Percentiles rank a stretch among this genome's conserved stretches.
These are phyloP conservation scores for Lentithecium fluviatile DNA, from an alignment of 495 filamentous ascomycete species.

Conservation along the genomic window DNA sequence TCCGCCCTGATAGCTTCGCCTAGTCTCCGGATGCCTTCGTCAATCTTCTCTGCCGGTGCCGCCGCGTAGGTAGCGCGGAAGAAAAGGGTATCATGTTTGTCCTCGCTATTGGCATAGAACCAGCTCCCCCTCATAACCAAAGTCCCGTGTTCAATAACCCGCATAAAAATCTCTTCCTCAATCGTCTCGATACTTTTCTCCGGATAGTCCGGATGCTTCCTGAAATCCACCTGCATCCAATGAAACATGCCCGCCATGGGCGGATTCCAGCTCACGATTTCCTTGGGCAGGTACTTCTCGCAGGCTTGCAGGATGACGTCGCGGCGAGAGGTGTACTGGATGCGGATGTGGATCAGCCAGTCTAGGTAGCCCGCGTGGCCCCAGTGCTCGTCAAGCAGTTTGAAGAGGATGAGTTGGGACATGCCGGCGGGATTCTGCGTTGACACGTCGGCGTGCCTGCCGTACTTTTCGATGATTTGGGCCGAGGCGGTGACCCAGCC, in stretches of 20 bases:
- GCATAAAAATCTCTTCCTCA: conserved; percentile 81
- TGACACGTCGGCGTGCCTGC: conserved; percentile 72
- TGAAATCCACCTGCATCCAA: conserved; percentile 79
- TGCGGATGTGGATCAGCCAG: conserved; percentile 83
- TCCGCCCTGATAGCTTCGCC: conserved; percentile 64
- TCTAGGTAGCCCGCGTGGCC: conserved; percentile 87
- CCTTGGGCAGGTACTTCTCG: conserved; percentile 71
- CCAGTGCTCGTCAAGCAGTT: conserved; percentile 90
- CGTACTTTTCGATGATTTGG: conserved; percentile 77
- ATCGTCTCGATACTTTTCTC: conserved; percentile 62
- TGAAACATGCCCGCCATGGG: conserved; percentile 97
- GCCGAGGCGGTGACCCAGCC: conserved; percentile 74
- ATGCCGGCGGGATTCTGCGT: conserved; percentile 82
- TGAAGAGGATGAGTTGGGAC: conserved; percentile 78
- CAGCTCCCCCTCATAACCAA: conserved; percentile 80
- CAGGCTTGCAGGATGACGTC: conserved; percentile 79
- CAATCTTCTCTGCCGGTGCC: conserved; percentile 70
- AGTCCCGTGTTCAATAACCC: conserved; percentile 66
- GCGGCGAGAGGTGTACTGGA: conserved; percentile 76
- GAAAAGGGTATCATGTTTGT: conserved; percentile 61
- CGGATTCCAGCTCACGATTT: conserved; percentile 77
- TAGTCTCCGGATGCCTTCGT: conserved; percentile 74
- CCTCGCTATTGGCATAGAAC: conserved; percentile 69
- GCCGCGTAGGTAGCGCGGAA: conserved; percentile 89
- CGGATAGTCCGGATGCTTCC: conserved; percentile 61